Evolutionary conservation across 2,329 filamentous ascomycete species (phyloP), one percentile per base, ranked within the genome.

Genomic region (Ophiostoma piceae): DNA sequence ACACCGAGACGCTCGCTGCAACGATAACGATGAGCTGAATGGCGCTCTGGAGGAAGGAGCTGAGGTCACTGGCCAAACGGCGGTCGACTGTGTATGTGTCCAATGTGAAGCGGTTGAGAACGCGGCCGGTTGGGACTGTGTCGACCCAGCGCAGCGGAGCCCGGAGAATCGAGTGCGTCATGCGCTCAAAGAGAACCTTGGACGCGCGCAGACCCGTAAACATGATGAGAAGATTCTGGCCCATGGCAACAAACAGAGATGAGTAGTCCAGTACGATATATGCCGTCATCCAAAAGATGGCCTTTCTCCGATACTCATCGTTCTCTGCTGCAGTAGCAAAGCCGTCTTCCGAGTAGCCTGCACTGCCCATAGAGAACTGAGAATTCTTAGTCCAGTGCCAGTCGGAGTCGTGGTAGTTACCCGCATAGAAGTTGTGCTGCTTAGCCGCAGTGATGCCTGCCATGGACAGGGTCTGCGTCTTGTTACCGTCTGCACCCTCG

Each of bases 91-190:
- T 75, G 51, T 77, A 78, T 2, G 79, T 79, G 71, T 82, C 81
- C 0, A 77, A 76, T 0, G 78, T 79, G 70, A 82, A 82, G 6
- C 81, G 78, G 73, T 82, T 82, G 57, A 82, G 73, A 39, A 82
- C 77, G n/a, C 80, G 77, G 5, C 81, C 81, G 0, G 78, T 74
- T 3, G 80, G 80, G 0, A 79, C 74, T 0, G 78, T 80, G 71
- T 82, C 80, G 16, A 80, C 74, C 78, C 78, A 80, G 51, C 77
- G 75, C 12, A 82, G 74, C 11, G 80, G 80, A 7, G 80, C 80
- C 8, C 77, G 76, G 14, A 82, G 76, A 35, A 82, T 77, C 3
- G 77, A 74, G 65, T 77, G 75, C 8, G 75, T 77, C 76, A 80
- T 78, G 16, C 73, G 71, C 71, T 78, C 74, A 71, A 79, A 79